phyloP scores from a whole-genome alignment of 805 yeast species.

The Cyberlindnera samutprakarnensis region DNA sequence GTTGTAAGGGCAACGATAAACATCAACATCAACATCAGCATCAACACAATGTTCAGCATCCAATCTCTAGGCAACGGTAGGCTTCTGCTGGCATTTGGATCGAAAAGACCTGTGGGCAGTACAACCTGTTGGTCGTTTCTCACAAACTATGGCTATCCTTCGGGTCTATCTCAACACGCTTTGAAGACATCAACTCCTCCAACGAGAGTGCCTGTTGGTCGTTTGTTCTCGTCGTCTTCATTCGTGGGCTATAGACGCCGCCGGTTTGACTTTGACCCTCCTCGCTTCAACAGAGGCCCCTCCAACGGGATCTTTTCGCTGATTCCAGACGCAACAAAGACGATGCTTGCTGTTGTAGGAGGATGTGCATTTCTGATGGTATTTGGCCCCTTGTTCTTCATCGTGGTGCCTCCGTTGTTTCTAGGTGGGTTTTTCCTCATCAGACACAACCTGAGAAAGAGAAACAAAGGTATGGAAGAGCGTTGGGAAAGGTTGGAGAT shows the following conservation, averaged over 20 bases:
- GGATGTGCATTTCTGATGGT: conserved; percentile 11
- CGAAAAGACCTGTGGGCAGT: background rate
- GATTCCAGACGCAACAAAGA: conserved; percentile 9
- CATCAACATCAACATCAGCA: no score
- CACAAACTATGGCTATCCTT: no score
- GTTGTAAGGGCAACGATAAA: no score
- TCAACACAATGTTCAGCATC: no score
- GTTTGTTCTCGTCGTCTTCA: no score
- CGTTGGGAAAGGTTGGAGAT: conserved; percentile 10
- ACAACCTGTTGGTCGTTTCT: background rate
- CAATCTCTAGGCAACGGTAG: no score
- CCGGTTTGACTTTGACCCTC: conserved; percentile 6
- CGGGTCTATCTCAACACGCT: no score
- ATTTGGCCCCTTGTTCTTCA: conserved; percentile 17
- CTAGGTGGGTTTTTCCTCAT: conserved; percentile 14
- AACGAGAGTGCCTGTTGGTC: no score
- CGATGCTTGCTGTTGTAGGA: conserved; percentile 6
- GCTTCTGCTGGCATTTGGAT: no score
- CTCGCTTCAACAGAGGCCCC: conserved; percentile 13
- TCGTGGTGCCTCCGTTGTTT: conserved; percentile 18
- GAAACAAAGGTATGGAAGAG: conserved; percentile 8
- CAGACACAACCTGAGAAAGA: conserved; percentile 6
- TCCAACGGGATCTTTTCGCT: conserved; percentile 1
- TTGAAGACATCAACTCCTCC: no score
- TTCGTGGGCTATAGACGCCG: no score